A percentile compares a stretch with the other conserved stretches of the same genome.
Evolutionary conservation across 495 filamentous ascomycete species (phyloP).

Genomic region (Glarea lozoyensis): DNA sequence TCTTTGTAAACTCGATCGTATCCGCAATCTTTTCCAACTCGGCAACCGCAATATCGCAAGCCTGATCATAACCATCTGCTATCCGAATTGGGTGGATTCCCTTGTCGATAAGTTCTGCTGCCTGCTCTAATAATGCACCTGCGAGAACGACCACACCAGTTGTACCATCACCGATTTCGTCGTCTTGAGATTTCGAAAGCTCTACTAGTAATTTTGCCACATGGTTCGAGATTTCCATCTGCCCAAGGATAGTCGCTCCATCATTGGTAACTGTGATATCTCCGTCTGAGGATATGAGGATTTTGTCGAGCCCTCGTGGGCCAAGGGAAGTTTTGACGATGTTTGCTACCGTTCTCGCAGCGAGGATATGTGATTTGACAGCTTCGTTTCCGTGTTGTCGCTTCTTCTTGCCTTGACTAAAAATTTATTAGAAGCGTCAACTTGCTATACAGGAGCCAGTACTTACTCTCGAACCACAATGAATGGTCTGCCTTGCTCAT

Average conservation of each 20-base stretch:
- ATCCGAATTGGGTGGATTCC: slow-evolving; percentile 98
- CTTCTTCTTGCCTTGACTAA: slow-evolving; percentile 95
- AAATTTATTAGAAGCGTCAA: slow-evolving; percentile 5
- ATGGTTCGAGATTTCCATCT: slow-evolving; percentile 99
- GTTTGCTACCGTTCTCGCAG: slow-evolving; percentile 88
- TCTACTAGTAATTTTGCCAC: slow-evolving; percentile 95
- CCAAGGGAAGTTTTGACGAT: slow-evolving; percentile 97
- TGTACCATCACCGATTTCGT: slow-evolving; percentile 97
- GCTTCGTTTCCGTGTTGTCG: slow-evolving; percentile 92
- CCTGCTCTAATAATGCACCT: slow-evolving; percentile 90
- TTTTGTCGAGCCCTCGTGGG: slow-evolving; percentile 96
- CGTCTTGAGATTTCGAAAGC: slow-evolving; percentile 97
- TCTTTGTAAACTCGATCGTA: slow-evolving; percentile 70
- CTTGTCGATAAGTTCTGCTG: slow-evolving; percentile 98
- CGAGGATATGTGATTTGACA: slow-evolving; percentile 95
- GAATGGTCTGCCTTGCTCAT: slow-evolving; percentile 95
- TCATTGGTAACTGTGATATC: slow-evolving; percentile 99
- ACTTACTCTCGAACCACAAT: slow-evolving; percentile 96
- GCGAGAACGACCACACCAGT: slow-evolving; percentile 97
- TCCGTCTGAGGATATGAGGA: slow-evolving; percentile 95
- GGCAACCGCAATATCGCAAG: slow-evolving; percentile 89
- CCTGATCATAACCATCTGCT: slow-evolving; percentile 94
- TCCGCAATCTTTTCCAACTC: slow-evolving; percentile 93
- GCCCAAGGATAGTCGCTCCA: slow-evolving; percentile 90
- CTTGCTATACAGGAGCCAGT: slow-evolving; percentile 2